Evolutionary conservation across 441 rosid species (phyloP).

Genomic region (Brassica balearica): DNA sequence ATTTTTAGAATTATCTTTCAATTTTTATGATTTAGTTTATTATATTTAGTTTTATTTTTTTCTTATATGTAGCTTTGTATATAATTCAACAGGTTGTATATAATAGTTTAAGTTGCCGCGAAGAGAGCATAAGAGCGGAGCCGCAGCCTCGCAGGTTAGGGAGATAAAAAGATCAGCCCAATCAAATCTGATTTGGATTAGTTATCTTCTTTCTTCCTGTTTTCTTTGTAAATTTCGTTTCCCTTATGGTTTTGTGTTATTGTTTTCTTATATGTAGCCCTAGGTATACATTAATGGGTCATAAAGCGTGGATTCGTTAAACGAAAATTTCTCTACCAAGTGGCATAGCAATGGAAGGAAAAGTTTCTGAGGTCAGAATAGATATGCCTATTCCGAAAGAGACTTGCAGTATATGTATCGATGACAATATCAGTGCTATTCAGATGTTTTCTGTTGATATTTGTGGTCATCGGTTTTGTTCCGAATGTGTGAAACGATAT

Average conservation of each 20-base stretch:
- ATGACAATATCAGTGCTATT: constrained; percentile 2
- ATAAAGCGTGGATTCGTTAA: neutral
- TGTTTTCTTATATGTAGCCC: neutral
- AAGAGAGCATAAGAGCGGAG: neutral
- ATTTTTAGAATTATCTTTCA: too few relatives aligned
- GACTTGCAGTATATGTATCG: neutral
- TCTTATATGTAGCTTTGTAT: neutral
- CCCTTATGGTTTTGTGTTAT: neutral
- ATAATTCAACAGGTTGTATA: neutral
- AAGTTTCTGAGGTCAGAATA: constrained; percentile 1
- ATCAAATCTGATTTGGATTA: neutral
- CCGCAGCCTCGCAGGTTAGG: neutral
- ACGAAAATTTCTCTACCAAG: neutral
- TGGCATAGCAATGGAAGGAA: neutral
- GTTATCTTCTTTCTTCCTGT: neutral
- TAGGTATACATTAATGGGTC: neutral
- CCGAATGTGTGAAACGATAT: constrained; percentile 3
- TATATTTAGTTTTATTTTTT: neutral
- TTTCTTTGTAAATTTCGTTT: neutral
- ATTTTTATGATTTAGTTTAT: neutral
- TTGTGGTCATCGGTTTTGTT: constrained; percentile 3
- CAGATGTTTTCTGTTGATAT: constrained; percentile 2
- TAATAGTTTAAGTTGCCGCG: neutral
- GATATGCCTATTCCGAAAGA: neutral
- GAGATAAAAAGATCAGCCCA: neutral